Percentiles rank a stretch among this genome's conserved stretches.
phyloP scores from a whole-genome alignment of 352 stramenopile species.

The Phytophthora megakarya region DNA sequence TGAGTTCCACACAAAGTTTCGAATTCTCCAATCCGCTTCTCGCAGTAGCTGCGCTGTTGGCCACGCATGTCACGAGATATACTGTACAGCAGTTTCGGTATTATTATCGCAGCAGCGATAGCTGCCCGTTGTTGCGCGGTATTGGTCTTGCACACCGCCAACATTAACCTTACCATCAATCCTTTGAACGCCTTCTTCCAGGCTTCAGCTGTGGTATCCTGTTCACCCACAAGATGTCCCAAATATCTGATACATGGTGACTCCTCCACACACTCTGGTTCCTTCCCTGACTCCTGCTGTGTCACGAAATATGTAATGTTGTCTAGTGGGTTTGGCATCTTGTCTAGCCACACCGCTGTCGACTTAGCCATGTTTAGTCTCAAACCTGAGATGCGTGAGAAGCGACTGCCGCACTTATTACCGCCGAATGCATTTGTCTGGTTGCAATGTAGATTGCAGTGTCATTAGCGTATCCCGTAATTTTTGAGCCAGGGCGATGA shows the following conservation, averaged over 20 bases:
- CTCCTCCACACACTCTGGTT: not conserved
- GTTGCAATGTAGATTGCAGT: not conserved
- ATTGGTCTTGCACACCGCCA: constrained; percentile 4
- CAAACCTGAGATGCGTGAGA: not conserved
- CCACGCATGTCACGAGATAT: too few species aligned
- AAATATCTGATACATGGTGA: not conserved
- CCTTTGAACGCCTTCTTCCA: constrained; percentile 1
- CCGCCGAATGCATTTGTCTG: not conserved
- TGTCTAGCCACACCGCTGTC: not conserved
- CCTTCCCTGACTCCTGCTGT: not conserved
- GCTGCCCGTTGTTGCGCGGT: not conserved
- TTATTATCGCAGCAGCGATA: too few species aligned
- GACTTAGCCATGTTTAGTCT: constrained; percentile 3
- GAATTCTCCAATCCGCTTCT: too few species aligned
- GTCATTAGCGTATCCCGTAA: constrained; percentile 6
- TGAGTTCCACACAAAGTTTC: too few species aligned
- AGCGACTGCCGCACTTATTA: not conserved
- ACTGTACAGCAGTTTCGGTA: too few species aligned
- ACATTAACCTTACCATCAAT: not conserved
- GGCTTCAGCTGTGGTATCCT: not conserved
- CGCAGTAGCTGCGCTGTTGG: too few species aligned
- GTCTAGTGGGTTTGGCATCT: too few species aligned
- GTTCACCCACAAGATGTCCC: not conserved
- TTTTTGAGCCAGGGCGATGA: too few species aligned
- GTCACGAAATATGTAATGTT: too few species aligned